Evolutionary conservation across 192 early-diverging fungal genomes (phyloP), one percentile per base, ranked within the genome.

Genomic region (Coemansia sp.): DNA sequence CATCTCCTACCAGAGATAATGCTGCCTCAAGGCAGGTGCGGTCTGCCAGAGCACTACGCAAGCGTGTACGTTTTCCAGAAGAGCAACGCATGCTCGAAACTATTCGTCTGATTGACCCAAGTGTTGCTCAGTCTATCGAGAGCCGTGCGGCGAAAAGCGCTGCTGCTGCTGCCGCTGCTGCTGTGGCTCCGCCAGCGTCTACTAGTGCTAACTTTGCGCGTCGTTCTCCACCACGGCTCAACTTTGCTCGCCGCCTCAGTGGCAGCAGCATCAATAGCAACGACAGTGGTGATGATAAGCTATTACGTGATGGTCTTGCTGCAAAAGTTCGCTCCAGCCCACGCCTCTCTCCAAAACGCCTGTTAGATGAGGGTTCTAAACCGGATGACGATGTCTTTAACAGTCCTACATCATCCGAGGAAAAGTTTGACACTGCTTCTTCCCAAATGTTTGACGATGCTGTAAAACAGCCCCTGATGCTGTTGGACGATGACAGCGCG

Each of bases 11-110:
- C 10, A 38, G 34, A 38, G 34, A 38, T 38, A 38, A 38, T 12
- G 31, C 28, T 5, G 19, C n/a, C 19, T 38, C 26, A 7, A 38
- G 64, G 2, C 65, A 53, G 48, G 48, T 41, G 53, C 59, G 65
- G 32, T 55, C 65, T 10, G 48, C 62, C 10, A 18, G 54, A 5
- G 53, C 60, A 12, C 22, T 61, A 2, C 56, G 71, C 14, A 82
- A 82, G 58, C 49, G 58, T 3, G 79, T 82, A 60, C 66, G 74
- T 28, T 82, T 82, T 28, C 79, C 79, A 3, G 79, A 76, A 38
- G 74, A 82, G 49, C 51, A 58, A 50, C 57, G 70, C 5, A 53
- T 76, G 60, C 70, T 82, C n/a, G 70, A 76, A 57, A 82, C 73
- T 26, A 82, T 82, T 27, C 63, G 73, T 9, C 23, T 76, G 28